A percentile compares a stretch with the other conserved stretches of the same genome.
Evolutionary conservation across 148 eudicot genomes (phyloP).

Genomic region (Fagopyrum homotropicum): DNA sequence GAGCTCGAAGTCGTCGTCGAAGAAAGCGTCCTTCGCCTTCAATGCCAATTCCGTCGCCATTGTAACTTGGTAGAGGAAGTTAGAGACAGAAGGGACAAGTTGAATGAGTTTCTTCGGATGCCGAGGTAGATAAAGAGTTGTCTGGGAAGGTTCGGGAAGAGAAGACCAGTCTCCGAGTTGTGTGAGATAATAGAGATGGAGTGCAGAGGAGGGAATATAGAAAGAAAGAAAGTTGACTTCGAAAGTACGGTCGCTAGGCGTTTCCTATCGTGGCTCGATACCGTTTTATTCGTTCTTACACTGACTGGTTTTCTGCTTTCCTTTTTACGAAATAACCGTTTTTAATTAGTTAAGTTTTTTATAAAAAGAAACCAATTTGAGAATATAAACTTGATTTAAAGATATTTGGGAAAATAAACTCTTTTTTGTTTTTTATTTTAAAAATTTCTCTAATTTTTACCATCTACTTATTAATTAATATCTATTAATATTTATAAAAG

Average conservation of each 20-base stretch:
- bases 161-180: not conserved
- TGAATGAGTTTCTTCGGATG: not conserved
- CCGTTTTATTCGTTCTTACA: not conserved
- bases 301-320: too few relatives aligned
- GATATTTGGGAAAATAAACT: too few relatives aligned
- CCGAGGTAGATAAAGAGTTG: not conserved
- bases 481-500: too few relatives aligned
- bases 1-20: slow-evolving; percentile 93
- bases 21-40: slow-evolving; percentile 84
- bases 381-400: too few relatives aligned
- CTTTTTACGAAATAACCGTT: too few relatives aligned
- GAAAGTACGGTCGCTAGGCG: not conserved
- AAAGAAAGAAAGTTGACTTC: not conserved
- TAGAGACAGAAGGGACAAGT: not conserved
- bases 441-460: too few relatives aligned
- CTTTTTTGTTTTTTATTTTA: too few relatives aligned
- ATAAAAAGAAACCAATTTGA: too few relatives aligned
- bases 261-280: not conserved
- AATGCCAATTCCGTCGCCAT: slow-evolving; percentile 58
- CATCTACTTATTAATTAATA: too few relatives aligned
- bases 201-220: slow-evolving; percentile 6
- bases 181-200: not conserved
- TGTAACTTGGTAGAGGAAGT: slow-evolving; percentile 1
- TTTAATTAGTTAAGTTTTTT: too few relatives aligned
- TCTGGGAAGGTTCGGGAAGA: slow-evolving; percentile 8